These are phyloP conservation scores for Ceratocystis destructans DNA, from an alignment of 2,329 filamentous ascomycete genomes.

Conservation along the genomic window DNA sequence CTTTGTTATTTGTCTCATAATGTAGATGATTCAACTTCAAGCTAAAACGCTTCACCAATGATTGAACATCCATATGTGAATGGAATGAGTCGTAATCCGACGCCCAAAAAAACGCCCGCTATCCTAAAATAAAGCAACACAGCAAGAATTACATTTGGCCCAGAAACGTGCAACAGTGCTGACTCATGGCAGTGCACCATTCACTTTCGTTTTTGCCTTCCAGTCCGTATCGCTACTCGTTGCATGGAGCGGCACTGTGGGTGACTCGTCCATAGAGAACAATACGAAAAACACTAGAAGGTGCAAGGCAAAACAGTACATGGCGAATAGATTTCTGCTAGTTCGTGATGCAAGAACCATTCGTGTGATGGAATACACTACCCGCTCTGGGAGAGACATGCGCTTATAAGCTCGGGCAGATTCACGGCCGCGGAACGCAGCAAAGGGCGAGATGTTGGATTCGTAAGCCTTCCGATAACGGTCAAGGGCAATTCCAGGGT, in stretches of 20 bases:
- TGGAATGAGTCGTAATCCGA: slow-evolving; percentile 3
- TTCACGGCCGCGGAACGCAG: slow-evolving; percentile 87
- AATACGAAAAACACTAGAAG: slow-evolving; percentile 74
- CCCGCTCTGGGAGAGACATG: slow-evolving; percentile 81
- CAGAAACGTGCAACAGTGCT: not conserved
- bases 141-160: slow-evolving; percentile 5
- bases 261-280: slow-evolving; percentile 34
- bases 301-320: slow-evolving; percentile 81
- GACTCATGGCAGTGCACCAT: slow-evolving; percentile 15
- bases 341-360: slow-evolving; percentile 82
- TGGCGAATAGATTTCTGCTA: slow-evolving; percentile 85
- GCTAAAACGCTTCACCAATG: not conserved
- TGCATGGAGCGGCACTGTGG: slow-evolving; percentile 40
- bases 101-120: slow-evolving; percentile 11
- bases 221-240: slow-evolving; percentile 31
- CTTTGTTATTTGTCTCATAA: not conserved
- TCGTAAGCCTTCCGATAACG: slow-evolving; percentile 89
- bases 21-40: not conserved
- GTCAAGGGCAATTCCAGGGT: slow-evolving; percentile 57
- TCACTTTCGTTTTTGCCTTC: slow-evolving; percentile 9
- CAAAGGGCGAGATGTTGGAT: slow-evolving; percentile 88
- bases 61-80: not conserved
- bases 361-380: slow-evolving; percentile 79
- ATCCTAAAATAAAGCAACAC: slow-evolving; percentile 4
- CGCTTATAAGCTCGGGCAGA: slow-evolving; percentile 79